Conservation (phyloP, 2,329 filamentous ascomycete species). For the Cladorrhinum sp. region DNA sequence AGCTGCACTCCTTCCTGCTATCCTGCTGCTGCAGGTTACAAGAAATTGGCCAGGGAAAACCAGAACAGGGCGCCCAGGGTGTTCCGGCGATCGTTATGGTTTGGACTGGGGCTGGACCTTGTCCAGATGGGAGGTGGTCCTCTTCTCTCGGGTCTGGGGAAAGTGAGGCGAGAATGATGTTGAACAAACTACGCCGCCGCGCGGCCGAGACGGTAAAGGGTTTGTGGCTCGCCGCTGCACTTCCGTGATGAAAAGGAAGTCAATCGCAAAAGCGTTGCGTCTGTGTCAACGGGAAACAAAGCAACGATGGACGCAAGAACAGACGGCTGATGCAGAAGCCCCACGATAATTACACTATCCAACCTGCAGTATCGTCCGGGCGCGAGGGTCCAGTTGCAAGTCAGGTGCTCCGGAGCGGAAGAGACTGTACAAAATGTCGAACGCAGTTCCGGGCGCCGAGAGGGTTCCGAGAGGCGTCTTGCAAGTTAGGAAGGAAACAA, state of each 20-base stretch:
- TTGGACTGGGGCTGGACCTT: conserved; percentile 2
- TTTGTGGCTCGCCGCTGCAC: not conserved
- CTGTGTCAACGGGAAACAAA: conserved; percentile 7
- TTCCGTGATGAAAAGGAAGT: not conserved
- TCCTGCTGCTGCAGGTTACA: conserved; percentile 6
- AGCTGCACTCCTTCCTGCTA: conserved; percentile 3
- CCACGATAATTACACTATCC: conserved; percentile 20
- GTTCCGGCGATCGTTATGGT: conserved; percentile 5
- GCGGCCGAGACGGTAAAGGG: conserved; percentile 4
- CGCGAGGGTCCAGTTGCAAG: conserved; percentile 7
- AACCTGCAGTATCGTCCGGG: conserved; percentile 17
- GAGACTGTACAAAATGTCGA: not conserved
- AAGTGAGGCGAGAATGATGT: not conserved
- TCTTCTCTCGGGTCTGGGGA: too few relatives aligned
- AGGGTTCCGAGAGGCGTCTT: not conserved
- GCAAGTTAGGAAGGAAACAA: not conserved
- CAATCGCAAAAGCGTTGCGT: conserved; percentile 14
- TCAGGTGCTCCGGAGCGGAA: conserved; percentile 15
- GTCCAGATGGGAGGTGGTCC: conserved; percentile 5
- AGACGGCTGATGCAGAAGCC: conserved; percentile 13
- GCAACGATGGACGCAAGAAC: not conserved
- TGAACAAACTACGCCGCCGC: not conserved
- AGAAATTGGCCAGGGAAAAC: not conserved
- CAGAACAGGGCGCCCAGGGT: not conserved
- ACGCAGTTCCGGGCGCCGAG: not conserved